These are phyloP conservation scores for Elsinoe fawcettii DNA, from an alignment of 2,329 filamentous ascomycete genomes.

Conservation along the genomic window DNA sequence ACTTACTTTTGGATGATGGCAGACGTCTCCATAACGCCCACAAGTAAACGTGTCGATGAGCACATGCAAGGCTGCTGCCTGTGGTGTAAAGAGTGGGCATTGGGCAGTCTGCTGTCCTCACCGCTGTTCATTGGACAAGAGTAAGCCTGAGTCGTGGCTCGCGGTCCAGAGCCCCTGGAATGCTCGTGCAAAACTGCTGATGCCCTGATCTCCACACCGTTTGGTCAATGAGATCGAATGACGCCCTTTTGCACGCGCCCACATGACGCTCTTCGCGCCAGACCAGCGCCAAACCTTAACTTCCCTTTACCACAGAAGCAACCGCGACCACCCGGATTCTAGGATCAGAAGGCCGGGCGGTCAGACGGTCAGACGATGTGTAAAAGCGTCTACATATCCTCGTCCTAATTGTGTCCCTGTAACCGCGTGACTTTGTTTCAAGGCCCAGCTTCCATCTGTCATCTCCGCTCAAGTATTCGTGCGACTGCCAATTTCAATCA, in stretches of 20 bases:
- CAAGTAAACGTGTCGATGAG: neutral
- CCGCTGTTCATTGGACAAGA: slow-evolving; percentile 5
- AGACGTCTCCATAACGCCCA: neutral
- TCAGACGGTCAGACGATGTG: slow-evolving; percentile 8
- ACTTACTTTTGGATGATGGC: neutral
- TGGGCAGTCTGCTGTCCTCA: neutral
- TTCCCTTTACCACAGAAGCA: neutral
- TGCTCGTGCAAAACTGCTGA: neutral
- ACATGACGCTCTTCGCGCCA: slow-evolving; percentile 11
- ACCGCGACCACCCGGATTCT: slow-evolving; percentile 1
- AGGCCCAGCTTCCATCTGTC: neutral
- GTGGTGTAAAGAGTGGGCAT: neutral
- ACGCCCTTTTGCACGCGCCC: slow-evolving; percentile 10
- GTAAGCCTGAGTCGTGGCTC: neutral
- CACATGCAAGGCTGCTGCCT: neutral
- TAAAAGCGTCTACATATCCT: neutral
- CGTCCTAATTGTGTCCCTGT: neutral
- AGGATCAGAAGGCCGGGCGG: neutral
- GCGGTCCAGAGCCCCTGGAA: neutral
- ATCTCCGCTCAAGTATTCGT: neutral
- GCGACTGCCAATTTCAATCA: neutral
- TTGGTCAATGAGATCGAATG: slow-evolving; percentile 8
- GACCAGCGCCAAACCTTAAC: slow-evolving; percentile 11
- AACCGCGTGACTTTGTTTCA: slow-evolving; percentile 9
- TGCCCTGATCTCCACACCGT: slow-evolving; percentile 2